Conservation (phyloP, 371 early-diverging fungal species). For the Lichtheimia corymbifera region DNA sequence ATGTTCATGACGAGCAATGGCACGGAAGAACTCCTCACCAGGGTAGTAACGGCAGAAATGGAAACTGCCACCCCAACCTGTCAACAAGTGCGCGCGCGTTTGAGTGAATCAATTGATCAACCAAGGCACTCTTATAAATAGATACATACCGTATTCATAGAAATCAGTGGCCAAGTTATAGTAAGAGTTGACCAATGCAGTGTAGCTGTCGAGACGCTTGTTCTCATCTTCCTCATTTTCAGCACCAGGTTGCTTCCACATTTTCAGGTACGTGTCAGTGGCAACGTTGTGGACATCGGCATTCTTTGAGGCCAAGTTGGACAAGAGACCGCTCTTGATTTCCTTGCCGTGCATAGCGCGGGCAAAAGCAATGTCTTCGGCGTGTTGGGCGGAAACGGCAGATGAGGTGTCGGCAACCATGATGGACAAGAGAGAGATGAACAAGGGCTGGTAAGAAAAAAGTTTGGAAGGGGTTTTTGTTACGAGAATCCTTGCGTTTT, state of each 20-base stretch:
- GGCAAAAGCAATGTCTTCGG: slow-evolving; percentile 57
- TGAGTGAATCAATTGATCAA: too few relatives aligned
- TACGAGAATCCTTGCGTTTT: too few relatives aligned
- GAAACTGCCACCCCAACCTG: slow-evolving; percentile 90
- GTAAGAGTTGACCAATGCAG: slow-evolving; percentile 75
- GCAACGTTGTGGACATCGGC: slow-evolving; percentile 53
- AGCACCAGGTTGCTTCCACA: slow-evolving; percentile 59
- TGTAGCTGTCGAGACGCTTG: slow-evolving; percentile 64
- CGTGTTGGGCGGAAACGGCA: slow-evolving; percentile 40
- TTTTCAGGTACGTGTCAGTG: slow-evolving; percentile 61
- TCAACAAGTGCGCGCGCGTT: neutral
- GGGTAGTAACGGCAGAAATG: slow-evolving; percentile 85
- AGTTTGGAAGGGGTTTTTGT: too few relatives aligned
- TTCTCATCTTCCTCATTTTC: slow-evolving; percentile 52
- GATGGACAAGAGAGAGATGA: slow-evolving; percentile 7
- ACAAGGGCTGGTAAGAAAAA: neutral
- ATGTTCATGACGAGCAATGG: slow-evolving; percentile 92
- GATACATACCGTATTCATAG: slow-evolving; percentile 46
- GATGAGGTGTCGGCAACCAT: slow-evolving; percentile 19
- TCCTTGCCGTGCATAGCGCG: slow-evolving; percentile 51
- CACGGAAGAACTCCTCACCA: slow-evolving; percentile 77
- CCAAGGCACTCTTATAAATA: neutral
- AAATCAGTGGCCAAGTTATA: slow-evolving; percentile 87
- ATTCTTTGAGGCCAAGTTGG: slow-evolving; percentile 59
- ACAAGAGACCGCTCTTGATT: slow-evolving; percentile 47